Conservation (phyloP, 2,329 filamentous ascomycete genomes). For the Salinomyces thailandicus region DNA sequence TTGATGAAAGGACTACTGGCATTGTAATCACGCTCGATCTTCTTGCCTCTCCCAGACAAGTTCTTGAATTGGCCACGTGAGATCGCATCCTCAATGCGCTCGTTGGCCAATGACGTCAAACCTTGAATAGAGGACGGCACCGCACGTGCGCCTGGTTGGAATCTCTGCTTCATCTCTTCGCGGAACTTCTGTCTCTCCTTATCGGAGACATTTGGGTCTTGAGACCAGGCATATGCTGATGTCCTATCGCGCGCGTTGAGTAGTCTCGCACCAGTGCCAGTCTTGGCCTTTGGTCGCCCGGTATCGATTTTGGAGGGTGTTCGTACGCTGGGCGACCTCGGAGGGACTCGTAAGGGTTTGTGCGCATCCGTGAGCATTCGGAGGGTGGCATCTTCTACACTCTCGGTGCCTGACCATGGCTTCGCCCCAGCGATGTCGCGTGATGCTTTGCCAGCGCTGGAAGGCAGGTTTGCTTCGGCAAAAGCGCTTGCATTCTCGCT, state of each 20-base stretch:
- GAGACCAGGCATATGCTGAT: conserved; percentile 40
- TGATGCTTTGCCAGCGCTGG: conserved; percentile 57
- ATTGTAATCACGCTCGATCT: conserved; percentile 68
- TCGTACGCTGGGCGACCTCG: conserved; percentile 31
- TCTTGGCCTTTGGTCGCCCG: conserved; percentile 28
- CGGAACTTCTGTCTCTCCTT: conserved; percentile 62
- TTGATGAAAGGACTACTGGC: conserved; percentile 84
- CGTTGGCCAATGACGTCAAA: conserved; percentile 73
- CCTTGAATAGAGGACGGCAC: conserved; percentile 71
- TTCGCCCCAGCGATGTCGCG: conserved; percentile 55
- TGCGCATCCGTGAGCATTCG: conserved; percentile 62
- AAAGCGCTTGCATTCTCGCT: conserved; percentile 44
- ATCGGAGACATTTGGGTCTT: conserved; percentile 50
- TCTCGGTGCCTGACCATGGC: conserved; percentile 72
- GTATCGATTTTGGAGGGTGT: conserved; percentile 35
- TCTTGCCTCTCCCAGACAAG: conserved; percentile 62
- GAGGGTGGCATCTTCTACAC: conserved; percentile 61
- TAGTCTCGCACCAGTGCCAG: conserved; percentile 39
- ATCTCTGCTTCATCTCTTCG: conserved; percentile 68
- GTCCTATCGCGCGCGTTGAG: conserved; percentile 50
- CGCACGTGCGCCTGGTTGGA: conserved; percentile 58
- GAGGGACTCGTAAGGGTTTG: conserved; percentile 40
- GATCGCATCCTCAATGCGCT: conserved; percentile 89
- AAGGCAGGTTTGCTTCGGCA: conserved; percentile 43
- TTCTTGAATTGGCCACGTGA: conserved; percentile 81